Evolutionary conservation across 2,329 filamentous ascomycete genomes (phyloP).

Genomic region (Onygena corvina): DNA sequence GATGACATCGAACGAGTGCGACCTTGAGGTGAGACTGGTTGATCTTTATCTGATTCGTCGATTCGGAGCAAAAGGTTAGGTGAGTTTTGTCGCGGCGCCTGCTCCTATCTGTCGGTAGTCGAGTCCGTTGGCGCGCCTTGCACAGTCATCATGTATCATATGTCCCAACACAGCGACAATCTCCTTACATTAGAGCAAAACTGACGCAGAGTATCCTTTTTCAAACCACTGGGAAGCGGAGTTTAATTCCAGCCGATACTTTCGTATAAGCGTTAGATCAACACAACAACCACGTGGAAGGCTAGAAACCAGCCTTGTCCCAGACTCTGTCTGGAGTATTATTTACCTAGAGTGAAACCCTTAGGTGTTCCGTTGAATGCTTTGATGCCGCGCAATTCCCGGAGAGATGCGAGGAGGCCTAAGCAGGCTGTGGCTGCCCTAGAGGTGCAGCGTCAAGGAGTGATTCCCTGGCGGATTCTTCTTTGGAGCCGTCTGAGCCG

Average conservation of each 20-base stretch:
- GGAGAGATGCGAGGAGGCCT: not conserved
- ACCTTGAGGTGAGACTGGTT: too few species aligned
- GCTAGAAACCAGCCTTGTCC: not conserved
- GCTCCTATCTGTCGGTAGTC: too few species aligned
- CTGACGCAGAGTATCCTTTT: not conserved
- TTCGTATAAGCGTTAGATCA: not conserved
- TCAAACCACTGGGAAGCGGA: not conserved
- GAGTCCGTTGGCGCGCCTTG: too few species aligned
- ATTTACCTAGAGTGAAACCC: not conserved
- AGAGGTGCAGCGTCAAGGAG: not conserved
- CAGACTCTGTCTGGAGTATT: not conserved
- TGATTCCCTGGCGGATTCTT: not conserved
- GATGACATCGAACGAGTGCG: too few species aligned
- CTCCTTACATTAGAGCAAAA: too few species aligned
- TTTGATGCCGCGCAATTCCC: not conserved
- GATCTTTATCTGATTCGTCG: too few species aligned
- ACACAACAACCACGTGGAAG: not conserved
- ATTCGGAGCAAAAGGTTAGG: too few species aligned
- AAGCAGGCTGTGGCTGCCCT: not conserved
- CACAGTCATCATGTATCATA: too few species aligned
- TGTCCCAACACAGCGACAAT: too few species aligned
- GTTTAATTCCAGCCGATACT: not conserved
- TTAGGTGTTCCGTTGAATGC: not conserved
- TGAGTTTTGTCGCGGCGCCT: too few species aligned
- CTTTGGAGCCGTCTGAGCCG: constrained; percentile 8